Evolutionary conservation across 345 rosid genomes (phyloP).

Genomic region (Gossypium stocksii): DNA sequence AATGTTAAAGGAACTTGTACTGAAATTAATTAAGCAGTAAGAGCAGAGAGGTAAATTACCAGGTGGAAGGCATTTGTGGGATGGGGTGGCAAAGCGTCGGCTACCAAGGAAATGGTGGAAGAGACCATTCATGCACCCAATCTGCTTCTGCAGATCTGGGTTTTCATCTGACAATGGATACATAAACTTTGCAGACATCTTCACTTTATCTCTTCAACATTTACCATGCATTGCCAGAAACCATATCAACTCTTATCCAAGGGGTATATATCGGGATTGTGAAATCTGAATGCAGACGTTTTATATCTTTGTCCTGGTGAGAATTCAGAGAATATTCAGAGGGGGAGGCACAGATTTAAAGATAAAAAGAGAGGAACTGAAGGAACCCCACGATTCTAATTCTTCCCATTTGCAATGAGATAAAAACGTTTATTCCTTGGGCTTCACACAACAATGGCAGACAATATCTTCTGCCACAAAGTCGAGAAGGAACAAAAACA

Average conservation of each 20-base stretch:
- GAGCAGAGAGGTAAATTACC: constrained; percentile 27
- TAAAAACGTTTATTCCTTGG: constrained; percentile 19
- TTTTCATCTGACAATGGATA: constrained; percentile 64
- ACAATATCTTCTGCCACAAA: constrained; percentile 28
- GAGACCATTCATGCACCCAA: constrained; percentile 88
- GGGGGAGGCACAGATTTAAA: constrained; percentile 9
- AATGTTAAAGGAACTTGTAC: too few species aligned
- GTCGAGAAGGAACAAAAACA: constrained; percentile 29
- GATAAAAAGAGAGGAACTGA: constrained; percentile 16
- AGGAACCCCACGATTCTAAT: constrained; percentile 20
- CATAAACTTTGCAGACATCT: constrained; percentile 67
- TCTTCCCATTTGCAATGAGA: constrained; percentile 17
- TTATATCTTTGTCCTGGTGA: too few species aligned
- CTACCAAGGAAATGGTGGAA: constrained; percentile 56
- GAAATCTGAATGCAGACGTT: too few species aligned
- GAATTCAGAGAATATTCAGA: background rate
- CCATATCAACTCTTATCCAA: background rate
- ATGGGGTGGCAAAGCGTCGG: constrained; percentile 36
- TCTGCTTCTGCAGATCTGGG: constrained; percentile 62
- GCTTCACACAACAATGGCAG: constrained; percentile 35
- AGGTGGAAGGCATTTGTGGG: constrained; percentile 45
- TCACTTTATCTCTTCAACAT: constrained; percentile 12
- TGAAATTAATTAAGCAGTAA: background rate
- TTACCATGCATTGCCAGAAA: constrained; percentile 1
- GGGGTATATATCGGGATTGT: too few species aligned